Conservation (phyloP, 1,284 basidiomycete species). For the Cutaneotrichosporon arboriforme region DNA sequence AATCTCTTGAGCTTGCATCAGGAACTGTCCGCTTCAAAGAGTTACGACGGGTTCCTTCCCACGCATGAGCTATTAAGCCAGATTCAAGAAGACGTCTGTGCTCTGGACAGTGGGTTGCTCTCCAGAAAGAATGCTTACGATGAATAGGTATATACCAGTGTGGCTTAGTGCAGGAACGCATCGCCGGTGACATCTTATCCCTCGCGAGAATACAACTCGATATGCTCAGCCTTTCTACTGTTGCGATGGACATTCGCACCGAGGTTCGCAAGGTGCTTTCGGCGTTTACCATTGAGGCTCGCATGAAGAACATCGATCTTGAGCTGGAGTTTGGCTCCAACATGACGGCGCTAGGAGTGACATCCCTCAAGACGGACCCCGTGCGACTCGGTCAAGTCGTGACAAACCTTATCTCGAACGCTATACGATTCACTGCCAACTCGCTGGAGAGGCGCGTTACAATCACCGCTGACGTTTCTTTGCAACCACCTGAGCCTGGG, state of each 20-base stretch:
- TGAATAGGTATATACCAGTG: constrained; percentile 34
- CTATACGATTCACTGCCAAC: constrained; percentile 27
- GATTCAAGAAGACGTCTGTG: constrained; percentile 39
- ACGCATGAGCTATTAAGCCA: constrained; percentile 24
- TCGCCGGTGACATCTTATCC: constrained; percentile 48
- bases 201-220: constrained; percentile 47
- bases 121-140: constrained; percentile 3
- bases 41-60: constrained; percentile 8
- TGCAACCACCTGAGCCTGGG: constrained; percentile 15
- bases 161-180: constrained; percentile 48
- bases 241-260: constrained; percentile 31
- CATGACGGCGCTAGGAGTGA: constrained; percentile 8
- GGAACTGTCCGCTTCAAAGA: constrained; percentile 5
- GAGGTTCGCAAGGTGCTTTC: constrained; percentile 29
- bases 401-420: constrained; percentile 29
- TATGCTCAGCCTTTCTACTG: constrained; percentile 22
- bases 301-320: constrained; percentile 23
- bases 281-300: constrained; percentile 24
- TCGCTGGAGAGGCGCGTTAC: constrained; percentile 19
- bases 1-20: constrained; percentile 24
- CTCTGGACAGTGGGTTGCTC: constrained; percentile 24
- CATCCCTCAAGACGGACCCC: constrained; percentile 28
- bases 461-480: constrained; percentile 18
- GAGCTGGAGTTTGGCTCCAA: constrained; percentile 18
- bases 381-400: constrained; percentile 35